Evolutionary conservation across 2,329 filamentous ascomycete genomes (phyloP), one percentile per base, ranked within the genome.

Genomic region (Phialophora verrucosa): DNA sequence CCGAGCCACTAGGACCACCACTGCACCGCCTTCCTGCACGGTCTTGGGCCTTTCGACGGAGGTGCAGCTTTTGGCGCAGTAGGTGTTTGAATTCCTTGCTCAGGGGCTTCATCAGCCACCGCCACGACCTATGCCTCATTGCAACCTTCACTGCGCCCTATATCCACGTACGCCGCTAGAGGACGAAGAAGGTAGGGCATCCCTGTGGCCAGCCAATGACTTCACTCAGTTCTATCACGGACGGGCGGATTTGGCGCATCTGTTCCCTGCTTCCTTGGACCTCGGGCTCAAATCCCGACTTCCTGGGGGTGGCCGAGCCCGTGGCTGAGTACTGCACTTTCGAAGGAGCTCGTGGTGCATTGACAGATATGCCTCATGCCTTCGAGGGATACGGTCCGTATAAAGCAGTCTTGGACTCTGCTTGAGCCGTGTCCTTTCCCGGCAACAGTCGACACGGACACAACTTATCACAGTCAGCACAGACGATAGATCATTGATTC

Each of bases 101-200:
- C 23, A 27, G 23, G 47, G 47, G 47, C 20, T 50, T n/a, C 23
- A 6, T 50, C 47, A 50, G n/a, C 47, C 47, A 50, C 47, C 12
- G 47, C n/a, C 47, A 27, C 47, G 47, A 50, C 47, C 1, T 10
- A 23, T 50, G 6, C n/a, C 47, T 20, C n/a, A 8, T 25, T 50
- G n/a, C 10, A n/a, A 50, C 47, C 47, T 50, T 20, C 47, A 50
- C 47, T 50, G 47, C 47, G 6, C 47, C 47, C 25, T 50, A 42
- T 11, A 50, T 50, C n/a, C 17, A 50, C 11, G 2, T 7, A 23
- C 3, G 7, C 20, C 47, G 17, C n/a, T 12, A 27, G n/a, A n/a
- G 47, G 47, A 50, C 47, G 10, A 50, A 27, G 47, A 50, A 50
- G 17, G n/a, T 23, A 50, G 17, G 4, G 25, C 23, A 5, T 50